Percentiles rank a stretch among this genome's conserved stretches.
phyloP scores from a whole-genome alignment of 768 basidiomycete genomes.

The Psilocybe tampanensis region DNA sequence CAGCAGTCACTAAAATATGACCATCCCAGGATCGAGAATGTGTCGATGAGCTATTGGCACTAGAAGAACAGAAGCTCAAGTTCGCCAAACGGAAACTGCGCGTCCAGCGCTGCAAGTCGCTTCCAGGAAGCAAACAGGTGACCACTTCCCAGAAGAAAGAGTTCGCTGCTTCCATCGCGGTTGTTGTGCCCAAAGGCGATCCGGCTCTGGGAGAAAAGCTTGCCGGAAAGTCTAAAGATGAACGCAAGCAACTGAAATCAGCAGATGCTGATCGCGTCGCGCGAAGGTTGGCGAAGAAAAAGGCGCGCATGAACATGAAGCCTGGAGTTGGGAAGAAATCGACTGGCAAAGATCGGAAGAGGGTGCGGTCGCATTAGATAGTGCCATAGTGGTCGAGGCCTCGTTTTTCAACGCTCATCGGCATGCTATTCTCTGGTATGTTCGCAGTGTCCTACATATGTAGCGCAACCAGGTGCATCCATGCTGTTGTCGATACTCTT shows the following conservation, averaged over 20 bases:
- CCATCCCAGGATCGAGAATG: slow-evolving; percentile 76
- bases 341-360: slow-evolving; percentile 30
- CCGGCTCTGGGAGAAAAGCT: slow-evolving; percentile 80
- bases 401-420: not conserved
- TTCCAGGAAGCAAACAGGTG: slow-evolving; percentile 39
- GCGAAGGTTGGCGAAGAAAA: slow-evolving; percentile 89
- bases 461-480: too few species aligned
- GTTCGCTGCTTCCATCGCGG: slow-evolving; percentile 11
- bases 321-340: slow-evolving; percentile 27
- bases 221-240: slow-evolving; percentile 78
- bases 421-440: not conserved
- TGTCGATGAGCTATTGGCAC: slow-evolving; percentile 88
- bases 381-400: not conserved
- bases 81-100: slow-evolving; percentile 93
- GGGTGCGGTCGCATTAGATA: slow-evolving; percentile 12
- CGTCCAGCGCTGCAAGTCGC: slow-evolving; percentile 87
- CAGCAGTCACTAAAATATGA: not conserved
- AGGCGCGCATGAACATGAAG: slow-evolving; percentile 58
- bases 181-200: slow-evolving; percentile 73
- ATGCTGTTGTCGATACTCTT: too few species aligned
- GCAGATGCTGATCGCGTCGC: slow-evolving; percentile 80
- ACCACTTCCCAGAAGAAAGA: slow-evolving; percentile 17
- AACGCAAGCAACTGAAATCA: slow-evolving; percentile 82
- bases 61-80: slow-evolving; percentile 77
- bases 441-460: not conserved